Evolutionary conservation across 192 early-diverging fungal species (phyloP).

Genomic region (Entomortierella parvispora): DNA sequence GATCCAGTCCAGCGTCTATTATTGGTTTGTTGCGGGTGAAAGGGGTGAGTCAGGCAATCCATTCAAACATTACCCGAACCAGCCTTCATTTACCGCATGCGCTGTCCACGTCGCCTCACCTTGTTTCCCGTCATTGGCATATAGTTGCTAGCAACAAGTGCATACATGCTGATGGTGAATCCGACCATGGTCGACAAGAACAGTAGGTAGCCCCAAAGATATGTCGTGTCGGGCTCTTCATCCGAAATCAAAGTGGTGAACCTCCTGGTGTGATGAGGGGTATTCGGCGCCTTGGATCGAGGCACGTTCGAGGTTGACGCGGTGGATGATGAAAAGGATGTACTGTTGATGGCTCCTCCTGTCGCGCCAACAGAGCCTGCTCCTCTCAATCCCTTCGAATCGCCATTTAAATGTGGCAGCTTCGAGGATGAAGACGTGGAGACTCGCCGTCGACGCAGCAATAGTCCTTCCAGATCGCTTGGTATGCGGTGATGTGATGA

Average conservation of each 20-base stretch:
- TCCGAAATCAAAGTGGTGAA: slow-evolving; percentile 67
- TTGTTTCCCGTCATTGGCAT: slow-evolving; percentile 75
- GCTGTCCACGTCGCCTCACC: slow-evolving; percentile 39
- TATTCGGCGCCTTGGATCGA: slow-evolving; percentile 29
- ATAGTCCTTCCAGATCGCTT: slow-evolving; percentile 1
- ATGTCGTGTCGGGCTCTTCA: slow-evolving; percentile 72
- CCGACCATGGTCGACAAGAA: slow-evolving; percentile 66
- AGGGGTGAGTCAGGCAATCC: no score
- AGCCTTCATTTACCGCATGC: no score
- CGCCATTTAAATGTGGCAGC: not conserved
- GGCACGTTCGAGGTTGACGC: not conserved
- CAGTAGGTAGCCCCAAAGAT: slow-evolving; percentile 72
- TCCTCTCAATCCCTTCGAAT: no score
- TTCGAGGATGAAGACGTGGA: slow-evolving; percentile 34
- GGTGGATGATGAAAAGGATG: no score
- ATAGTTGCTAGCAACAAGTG: slow-evolving; percentile 72
- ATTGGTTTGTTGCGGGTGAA: no score
- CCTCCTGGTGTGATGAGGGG: slow-evolving; percentile 56
- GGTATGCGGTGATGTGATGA: not conserved
- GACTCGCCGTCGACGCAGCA: slow-evolving; percentile 28
- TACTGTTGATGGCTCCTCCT: not conserved
- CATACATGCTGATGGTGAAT: slow-evolving; percentile 72
- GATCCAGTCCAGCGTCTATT: slow-evolving; percentile 72
- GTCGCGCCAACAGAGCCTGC: no score
- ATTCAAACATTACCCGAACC: no score